A percentile compares a stretch with the other conserved stretches of the same genome.
These are phyloP conservation scores for Auriculariales sp. DNA, from an alignment of 768 basidiomycete species.

Conservation along the genomic window DNA sequence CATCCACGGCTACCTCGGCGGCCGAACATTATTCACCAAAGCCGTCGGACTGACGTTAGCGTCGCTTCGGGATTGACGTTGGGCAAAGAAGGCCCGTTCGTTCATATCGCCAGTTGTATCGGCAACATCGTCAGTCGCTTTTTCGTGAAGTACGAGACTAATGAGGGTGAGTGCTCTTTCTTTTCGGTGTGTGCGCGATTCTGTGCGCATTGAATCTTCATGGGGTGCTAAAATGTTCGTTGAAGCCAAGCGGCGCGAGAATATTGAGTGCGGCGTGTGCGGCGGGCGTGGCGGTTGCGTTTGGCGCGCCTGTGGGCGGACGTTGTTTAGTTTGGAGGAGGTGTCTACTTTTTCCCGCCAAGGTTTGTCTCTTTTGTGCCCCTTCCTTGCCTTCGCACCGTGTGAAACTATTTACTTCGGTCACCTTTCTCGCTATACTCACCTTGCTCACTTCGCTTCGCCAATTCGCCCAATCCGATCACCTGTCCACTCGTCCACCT, in stretches of 20 bases:
- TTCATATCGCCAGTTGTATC: constrained; percentile 84
- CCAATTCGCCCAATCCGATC: no score
- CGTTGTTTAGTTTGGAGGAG: constrained; percentile 86
- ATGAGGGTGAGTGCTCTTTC: constrained; percentile 52
- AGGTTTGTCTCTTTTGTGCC: constrained; percentile 27
- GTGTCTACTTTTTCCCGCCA: constrained; percentile 96
- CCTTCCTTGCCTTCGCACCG: background rate
- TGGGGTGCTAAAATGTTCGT: background rate
- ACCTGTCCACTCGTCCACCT: no score
- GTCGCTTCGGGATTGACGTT: constrained; percentile 87
- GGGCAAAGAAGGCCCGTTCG: constrained; percentile 66
- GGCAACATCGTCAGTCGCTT: constrained; percentile 87
- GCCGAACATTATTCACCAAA: constrained; percentile 79
- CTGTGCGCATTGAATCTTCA: background rate
- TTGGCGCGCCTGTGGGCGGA: constrained; percentile 95
- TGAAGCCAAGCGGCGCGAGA: constrained; percentile 80
- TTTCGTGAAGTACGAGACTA: constrained; percentile 81
- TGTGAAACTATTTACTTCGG: background rate
- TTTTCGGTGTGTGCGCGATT: no score
- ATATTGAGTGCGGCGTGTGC: constrained; percentile 92
- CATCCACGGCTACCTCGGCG: constrained; percentile 93
- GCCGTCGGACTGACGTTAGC: constrained; percentile 75
- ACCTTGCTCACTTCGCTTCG: no score
- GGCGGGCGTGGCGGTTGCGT: constrained; percentile 93
- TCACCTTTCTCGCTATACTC: no score